Evolutionary conservation across 495 filamentous ascomycete genomes (phyloP).

Genomic region (Beverwykella pulmonaria): DNA sequence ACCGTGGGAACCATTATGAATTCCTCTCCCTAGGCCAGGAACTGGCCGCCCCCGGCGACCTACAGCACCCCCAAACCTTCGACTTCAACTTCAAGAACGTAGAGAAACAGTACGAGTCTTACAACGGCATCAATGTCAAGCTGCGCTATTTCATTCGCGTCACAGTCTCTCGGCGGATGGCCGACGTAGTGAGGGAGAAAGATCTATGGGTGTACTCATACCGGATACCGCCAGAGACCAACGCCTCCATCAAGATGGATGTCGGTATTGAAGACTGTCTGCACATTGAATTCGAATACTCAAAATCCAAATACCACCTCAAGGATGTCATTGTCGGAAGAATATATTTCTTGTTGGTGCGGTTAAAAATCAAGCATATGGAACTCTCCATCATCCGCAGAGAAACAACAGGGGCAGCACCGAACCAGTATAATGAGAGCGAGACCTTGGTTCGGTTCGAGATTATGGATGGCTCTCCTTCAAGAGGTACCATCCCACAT

Average conservation of each 20-base stretch:
- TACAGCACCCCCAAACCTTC: conserved; percentile 97
- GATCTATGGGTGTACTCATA: conserved; percentile 99
- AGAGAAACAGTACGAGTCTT: conserved; percentile 99
- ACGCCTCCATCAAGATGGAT: conserved; percentile 99
- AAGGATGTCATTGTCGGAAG: conserved; percentile 99
- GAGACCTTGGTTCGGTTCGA: conserved; percentile 98
- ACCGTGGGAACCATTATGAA: conserved; percentile 98
- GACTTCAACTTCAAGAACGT: conserved; percentile 99
- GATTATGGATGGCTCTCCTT: conserved; percentile 99
- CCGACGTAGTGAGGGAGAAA: conserved; percentile 97
- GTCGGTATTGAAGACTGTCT: conserved; percentile 99
- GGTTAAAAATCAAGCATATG: conserved; percentile 99
- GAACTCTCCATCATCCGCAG: conserved; percentile 96
- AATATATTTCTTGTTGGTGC: conserved; percentile 97
- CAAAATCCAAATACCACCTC: conserved; percentile 97
- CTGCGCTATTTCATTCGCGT: conserved; percentile 98
- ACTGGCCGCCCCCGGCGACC: conserved; percentile 91
- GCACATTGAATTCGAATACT: conserved; percentile 99
- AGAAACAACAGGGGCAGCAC: conserved; percentile 95
- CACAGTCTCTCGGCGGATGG: conserved; percentile 94
- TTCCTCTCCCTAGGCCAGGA: conserved; percentile 96
- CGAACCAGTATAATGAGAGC: conserved; percentile 99
- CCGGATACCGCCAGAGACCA: conserved; percentile 96
- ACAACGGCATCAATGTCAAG: conserved; percentile 99
- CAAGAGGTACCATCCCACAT: conserved; percentile 63